Evolutionary conservation across 768 basidiomycete genomes (phyloP).

Genomic region (Phaffia australis): DNA sequence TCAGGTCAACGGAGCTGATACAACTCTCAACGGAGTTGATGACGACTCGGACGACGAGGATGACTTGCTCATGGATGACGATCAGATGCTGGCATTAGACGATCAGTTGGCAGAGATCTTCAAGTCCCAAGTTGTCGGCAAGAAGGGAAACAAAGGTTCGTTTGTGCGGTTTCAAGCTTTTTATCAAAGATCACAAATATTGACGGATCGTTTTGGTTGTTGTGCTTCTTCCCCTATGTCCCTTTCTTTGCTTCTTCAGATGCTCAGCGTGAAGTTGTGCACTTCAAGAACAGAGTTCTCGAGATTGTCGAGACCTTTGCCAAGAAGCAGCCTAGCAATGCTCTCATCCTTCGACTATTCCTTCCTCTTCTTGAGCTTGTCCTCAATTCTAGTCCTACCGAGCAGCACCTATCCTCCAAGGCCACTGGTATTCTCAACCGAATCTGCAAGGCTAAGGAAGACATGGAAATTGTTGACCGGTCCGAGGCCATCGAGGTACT

Average conservation of each 20-base stretch:
- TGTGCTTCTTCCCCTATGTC: background rate
- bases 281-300: constrained; percentile 92
- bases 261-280: constrained; percentile 75
- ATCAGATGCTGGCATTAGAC: constrained; percentile 96
- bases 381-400: constrained; percentile 56
- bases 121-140: constrained; percentile 53
- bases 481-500: constrained; percentile 46
- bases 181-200: background rate
- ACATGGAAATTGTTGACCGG: constrained; percentile 44
- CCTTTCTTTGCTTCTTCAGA: constrained; percentile 34
- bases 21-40: constrained; percentile 36
- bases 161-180: constrained; percentile 13
- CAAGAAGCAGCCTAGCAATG: constrained; percentile 64
- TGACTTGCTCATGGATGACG: constrained; percentile 66
- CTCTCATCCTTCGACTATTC: constrained; percentile 56
- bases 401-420: constrained; percentile 81
- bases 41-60: constrained; percentile 38
- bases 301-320: constrained; percentile 83
- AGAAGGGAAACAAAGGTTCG: constrained; percentile 57
- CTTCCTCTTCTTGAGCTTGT: constrained; percentile 67
- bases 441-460: constrained; percentile 61
- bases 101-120: constrained; percentile 83
- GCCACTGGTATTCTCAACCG: constrained; percentile 66
- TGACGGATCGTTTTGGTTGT: background rate
- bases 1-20: constrained; percentile 37